Evolutionary conservation across 768 basidiomycete genomes (phyloP).

Genomic region (Solioccasus polychromus): DNA sequence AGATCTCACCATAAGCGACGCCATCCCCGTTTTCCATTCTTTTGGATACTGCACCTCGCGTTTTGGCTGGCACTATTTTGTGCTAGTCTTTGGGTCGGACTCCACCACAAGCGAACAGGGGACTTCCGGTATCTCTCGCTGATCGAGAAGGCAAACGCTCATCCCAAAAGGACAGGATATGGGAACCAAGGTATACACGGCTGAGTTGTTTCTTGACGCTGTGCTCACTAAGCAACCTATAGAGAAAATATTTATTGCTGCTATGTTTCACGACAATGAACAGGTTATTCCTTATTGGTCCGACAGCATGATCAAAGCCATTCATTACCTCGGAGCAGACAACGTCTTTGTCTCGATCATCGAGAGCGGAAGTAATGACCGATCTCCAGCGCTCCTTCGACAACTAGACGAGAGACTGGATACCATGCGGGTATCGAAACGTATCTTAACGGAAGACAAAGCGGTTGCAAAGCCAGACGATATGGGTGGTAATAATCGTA

Average conservation of each 20-base stretch:
- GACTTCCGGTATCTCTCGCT: slow-evolving; percentile 15
- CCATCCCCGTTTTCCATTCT: background rate
- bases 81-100: slow-evolving; percentile 1
- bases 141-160: slow-evolving; percentile 13
- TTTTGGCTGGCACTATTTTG: slow-evolving; percentile 8
- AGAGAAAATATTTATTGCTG: slow-evolving; percentile 23
- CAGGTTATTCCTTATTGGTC: slow-evolving; percentile 40
- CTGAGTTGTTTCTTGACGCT: background rate
- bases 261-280: slow-evolving; percentile 41
- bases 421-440: slow-evolving; percentile 10
- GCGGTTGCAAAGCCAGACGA: slow-evolving; percentile 8
- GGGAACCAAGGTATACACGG: slow-evolving; percentile 9
- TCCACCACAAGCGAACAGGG: slow-evolving; percentile 1
- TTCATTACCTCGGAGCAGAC: slow-evolving; percentile 39
- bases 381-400: slow-evolving; percentile 9
- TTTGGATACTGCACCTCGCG: background rate
- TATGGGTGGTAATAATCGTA: background rate
- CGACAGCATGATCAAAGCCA: slow-evolving; percentile 31
- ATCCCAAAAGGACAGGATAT: slow-evolving; percentile 14
- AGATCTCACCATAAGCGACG: background rate
- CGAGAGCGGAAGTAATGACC: slow-evolving; percentile 33
- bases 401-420: slow-evolving; percentile 8
- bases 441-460: slow-evolving; percentile 11
- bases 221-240: background rate
- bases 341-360: slow-evolving; percentile 43